Evolutionary conservation across 805 yeast genomes (phyloP), one percentile per base, ranked within the genome.

Genomic region (Candida xyloterini): DNA sequence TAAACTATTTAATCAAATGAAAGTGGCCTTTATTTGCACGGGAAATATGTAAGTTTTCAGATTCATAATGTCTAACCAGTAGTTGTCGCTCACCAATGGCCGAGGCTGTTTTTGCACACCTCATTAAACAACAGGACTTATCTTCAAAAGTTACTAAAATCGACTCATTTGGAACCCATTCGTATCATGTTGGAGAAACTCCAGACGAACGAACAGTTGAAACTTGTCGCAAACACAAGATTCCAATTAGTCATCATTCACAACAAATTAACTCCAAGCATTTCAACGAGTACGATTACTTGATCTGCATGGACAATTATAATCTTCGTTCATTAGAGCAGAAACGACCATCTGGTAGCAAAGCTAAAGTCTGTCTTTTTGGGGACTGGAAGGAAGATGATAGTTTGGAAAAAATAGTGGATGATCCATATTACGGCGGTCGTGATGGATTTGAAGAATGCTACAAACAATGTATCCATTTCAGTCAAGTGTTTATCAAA

Each of bases 31-130:
- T 59, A 91, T 89, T 1, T 90, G 97, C 56, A 68, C 88, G 18
- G 97, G 97, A 3, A 90, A 90, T 61, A 86, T 86, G 82, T 79
- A 68, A 50, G 84, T 70, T 16, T 15, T 10, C n/a, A 14, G 8
- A n/a, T 21, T 35, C 35, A 37, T 8, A 18, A 39, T 30, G 20
- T 14, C n/a, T 39, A 39, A 39, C 42, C 3, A 10, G 3, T 26
- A 80, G 85, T 15, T 89, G 97, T 57, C 90, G 97, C 34, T 88
- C 96, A 2, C 98, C 98, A 10, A 91, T 90, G 98, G 97, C 98
- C 0, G 97, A 91, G 57, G 96, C 96, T 0, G 86, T 89, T 1
- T 88, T 90, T 64, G 70, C 68, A 33, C 78, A 85, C 43, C 66
- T 68, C 11, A 95, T 86, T 8, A 60, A 76, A 30, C 58, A 75